A percentile compares a stretch with the other conserved stretches of the same genome.
Conservation (phyloP, 129 eudicot species). For the Erigeron canadensis region DNA sequence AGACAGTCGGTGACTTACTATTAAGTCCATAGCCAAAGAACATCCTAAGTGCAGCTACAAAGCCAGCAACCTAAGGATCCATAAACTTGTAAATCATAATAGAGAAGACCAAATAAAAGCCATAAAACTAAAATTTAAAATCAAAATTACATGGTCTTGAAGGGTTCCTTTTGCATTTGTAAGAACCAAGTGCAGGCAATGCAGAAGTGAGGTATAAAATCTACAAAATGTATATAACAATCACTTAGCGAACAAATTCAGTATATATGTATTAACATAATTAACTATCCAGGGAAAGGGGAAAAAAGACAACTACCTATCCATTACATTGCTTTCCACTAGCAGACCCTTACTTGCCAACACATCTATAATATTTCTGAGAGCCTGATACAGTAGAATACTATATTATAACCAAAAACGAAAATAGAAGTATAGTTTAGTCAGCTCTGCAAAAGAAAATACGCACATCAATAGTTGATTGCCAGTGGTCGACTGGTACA, state of each 20-base stretch:
- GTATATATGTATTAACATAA: background rate
- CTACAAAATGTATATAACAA: constrained; percentile 42
- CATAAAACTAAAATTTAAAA: background rate
- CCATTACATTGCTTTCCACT: constrained; percentile 60
- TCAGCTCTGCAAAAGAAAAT: constrained; percentile 8
- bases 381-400: constrained; percentile 42
- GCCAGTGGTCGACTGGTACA: constrained; percentile 60
- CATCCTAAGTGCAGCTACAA: constrained; percentile 71
- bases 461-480: constrained; percentile 66
- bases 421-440: background rate
- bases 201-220: constrained; percentile 70
- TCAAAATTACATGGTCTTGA: constrained; percentile 64
- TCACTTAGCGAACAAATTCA: constrained; percentile 12
- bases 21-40: constrained; percentile 75
- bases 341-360: constrained; percentile 57
- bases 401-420: background rate
- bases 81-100: background rate
- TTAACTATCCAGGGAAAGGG: constrained; percentile 3
- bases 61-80: constrained; percentile 67
- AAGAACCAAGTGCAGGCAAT: constrained; percentile 83
- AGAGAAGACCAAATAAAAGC: background rate
- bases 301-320: constrained; percentile 46
- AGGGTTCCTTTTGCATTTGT: constrained; percentile 69
- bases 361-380: constrained; percentile 65
- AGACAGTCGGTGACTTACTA: constrained; percentile 37